Base-by-base conservation (phyloP, 2,329 filamentous ascomycete species). In the Colletotrichum agaves region DNA sequence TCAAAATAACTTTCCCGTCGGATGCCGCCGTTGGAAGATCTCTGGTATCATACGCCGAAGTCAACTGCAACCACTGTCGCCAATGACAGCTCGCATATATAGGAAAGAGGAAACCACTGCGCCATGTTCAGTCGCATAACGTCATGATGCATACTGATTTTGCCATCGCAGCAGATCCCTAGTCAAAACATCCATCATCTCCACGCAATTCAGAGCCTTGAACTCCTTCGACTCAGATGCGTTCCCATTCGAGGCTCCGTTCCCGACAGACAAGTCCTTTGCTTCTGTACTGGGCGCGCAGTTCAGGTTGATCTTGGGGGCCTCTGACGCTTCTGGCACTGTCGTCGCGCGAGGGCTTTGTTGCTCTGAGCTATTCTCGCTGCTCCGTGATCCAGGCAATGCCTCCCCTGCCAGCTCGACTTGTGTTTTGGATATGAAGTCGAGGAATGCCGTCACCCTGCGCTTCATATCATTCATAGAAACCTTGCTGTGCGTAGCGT, bases 121-220 rank as follows among this genome's bases (percentile, higher is more conserved):
- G 81, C 73, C 76, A 80, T 19, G 12, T 7, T 17, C 44, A 21
- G 47, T 21, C 12, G 39, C 27, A 76, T 73, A 58, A 56, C 69
- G 41, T 71, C 15, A 70, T 75, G 72, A 80, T 61, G 81, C 77
- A 72, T 87, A 94, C 74, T 92, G 87, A 71, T 91, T 90, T 80
- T 97, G 93, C 93, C 93, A 97, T 74, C 92, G 91, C 72, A 95
- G 87, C 74, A 97, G 85, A 76, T 94, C 90, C 69, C 91, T 86
- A 69, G 91, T 94, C 76, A 97, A 79, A 72, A 89, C 86, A 77
- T 97, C 93, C 93, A 97, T 97, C 93, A 97, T 97, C 79, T 97
- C 93, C 71, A 93, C 84, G 72, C 91, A 94, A 64, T 84, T 92
- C 71, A 97, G 82, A 8, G 91, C 87, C 72, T 90, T 92, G 78